Evolutionary conservation across 495 filamentous ascomycete genomes (phyloP).

Genomic region (Monascus purpureus): DNA sequence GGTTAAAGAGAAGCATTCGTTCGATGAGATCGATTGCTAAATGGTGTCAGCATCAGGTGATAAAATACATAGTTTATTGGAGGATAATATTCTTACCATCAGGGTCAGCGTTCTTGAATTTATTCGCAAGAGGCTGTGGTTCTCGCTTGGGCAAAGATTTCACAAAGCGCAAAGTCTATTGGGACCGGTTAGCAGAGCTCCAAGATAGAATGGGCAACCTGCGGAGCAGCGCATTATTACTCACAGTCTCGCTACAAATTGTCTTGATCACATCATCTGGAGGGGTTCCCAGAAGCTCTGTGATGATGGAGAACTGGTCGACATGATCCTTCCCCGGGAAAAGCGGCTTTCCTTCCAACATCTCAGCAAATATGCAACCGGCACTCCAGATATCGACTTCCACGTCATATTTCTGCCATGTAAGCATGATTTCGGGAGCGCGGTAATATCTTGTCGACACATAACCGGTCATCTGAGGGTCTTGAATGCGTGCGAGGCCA

Average conservation of each 20-base stretch:
- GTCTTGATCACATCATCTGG: slow-evolving; percentile 97
- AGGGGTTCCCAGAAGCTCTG: slow-evolving; percentile 92
- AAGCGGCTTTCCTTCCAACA: slow-evolving; percentile 95
- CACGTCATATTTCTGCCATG: slow-evolving; percentile 99
- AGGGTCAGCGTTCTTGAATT: slow-evolving; percentile 94
- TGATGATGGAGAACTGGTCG: slow-evolving; percentile 99
- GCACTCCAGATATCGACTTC: slow-evolving; percentile 99
- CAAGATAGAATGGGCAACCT: background rate
- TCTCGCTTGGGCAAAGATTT: slow-evolving; percentile 96
- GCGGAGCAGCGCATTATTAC: slow-evolving; percentile 12
- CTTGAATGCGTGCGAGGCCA: slow-evolving; percentile 90
- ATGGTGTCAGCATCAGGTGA: slow-evolving; percentile 7
- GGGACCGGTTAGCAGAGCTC: slow-evolving; percentile 4
- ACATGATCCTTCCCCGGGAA: slow-evolving; percentile 99
- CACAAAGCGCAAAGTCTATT: slow-evolving; percentile 86
- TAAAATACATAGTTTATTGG: too few relatives aligned
- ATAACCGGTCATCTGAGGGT: slow-evolving; percentile 99
- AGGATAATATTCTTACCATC: too few relatives aligned
- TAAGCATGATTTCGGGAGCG: slow-evolving; percentile 98
- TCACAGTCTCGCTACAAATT: slow-evolving; percentile 94
- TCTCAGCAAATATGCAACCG: slow-evolving; percentile 97
- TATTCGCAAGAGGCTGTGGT: slow-evolving; percentile 74
- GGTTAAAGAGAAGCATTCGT: slow-evolving; percentile 95
- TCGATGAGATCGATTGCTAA: slow-evolving; percentile 87
- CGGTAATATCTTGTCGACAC: slow-evolving; percentile 98